Evolutionary conservation across 2,329 filamentous ascomycete species (phyloP).

Genomic region (Fusarium acutatum): DNA sequence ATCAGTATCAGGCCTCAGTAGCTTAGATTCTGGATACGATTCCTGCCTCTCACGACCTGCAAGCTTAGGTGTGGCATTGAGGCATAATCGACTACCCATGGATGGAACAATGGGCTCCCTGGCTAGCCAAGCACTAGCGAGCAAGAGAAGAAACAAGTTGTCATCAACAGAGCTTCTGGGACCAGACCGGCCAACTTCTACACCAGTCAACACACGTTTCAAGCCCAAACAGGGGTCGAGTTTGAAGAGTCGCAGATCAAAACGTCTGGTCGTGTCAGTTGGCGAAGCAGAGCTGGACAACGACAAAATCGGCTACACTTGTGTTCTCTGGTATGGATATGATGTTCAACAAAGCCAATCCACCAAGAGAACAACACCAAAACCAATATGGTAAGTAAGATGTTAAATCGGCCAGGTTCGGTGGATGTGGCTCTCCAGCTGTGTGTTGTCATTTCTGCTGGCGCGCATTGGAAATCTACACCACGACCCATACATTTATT

Average conservation of each 20-base stretch:
- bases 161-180: constrained; percentile 30
- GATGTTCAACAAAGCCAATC: constrained; percentile 36
- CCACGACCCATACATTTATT: constrained; percentile 7
- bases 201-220: background rate
- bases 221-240: constrained; percentile 1
- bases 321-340: constrained; percentile 40
- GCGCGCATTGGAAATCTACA: background rate
- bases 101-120: constrained; percentile 25
- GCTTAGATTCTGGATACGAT: constrained; percentile 41
- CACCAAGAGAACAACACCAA: constrained; percentile 27
- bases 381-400: constrained; percentile 39
- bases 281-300: constrained; percentile 29
- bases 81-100: constrained; percentile 23
- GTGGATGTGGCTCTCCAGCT: constrained; percentile 2
- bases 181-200: constrained; percentile 22
- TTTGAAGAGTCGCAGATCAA: background rate
- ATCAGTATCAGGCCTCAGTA: constrained; percentile 35
- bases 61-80: constrained; percentile 25
- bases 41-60: constrained; percentile 35
- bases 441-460: constrained; percentile 5
- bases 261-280: constrained; percentile 24
- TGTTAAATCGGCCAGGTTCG: background rate
- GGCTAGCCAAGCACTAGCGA: constrained; percentile 22
- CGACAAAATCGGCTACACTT: constrained; percentile 32
- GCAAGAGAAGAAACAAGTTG: constrained; percentile 28